A percentile compares a stretch with the other conserved stretches of the same genome.
Evolutionary conservation across 2,329 filamentous ascomycete genomes (phyloP).

Genomic region (Phaeosphaeriaceae sp.): DNA sequence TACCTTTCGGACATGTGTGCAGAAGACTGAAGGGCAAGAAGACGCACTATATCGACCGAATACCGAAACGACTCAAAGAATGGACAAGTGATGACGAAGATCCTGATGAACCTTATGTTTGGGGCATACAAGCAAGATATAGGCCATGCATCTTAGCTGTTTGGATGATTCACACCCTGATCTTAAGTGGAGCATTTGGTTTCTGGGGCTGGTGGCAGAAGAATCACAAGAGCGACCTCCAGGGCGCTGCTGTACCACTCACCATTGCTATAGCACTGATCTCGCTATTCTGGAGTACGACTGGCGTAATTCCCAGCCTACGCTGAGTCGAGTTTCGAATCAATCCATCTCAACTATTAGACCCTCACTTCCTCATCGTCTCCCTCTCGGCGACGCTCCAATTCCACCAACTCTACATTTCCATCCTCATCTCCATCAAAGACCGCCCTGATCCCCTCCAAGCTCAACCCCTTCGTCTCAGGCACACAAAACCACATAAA

Average conservation of each 20-base stretch:
- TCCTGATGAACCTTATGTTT: neutral
- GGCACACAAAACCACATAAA: constrained; percentile 22
- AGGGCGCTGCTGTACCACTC: constrained; percentile 3
- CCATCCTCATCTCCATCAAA: constrained; percentile 15
- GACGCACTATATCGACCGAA: neutral
- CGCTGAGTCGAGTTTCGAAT: neutral
- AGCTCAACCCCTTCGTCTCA: constrained; percentile 23
- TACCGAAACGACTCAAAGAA: constrained; percentile 6
- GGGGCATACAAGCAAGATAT: constrained; percentile 8
- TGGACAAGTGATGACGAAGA: neutral
- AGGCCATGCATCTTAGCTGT: neutral
- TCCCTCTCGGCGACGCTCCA: neutral
- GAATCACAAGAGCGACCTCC: constrained; percentile 1
- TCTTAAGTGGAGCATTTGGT: neutral
- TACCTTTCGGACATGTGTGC: constrained; percentile 2
- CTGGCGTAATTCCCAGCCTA: constrained; percentile 1
- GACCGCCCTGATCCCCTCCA: constrained; percentile 20
- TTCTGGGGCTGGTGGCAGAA: constrained; percentile 5
- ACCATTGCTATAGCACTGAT: constrained; percentile 2
- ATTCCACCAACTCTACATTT: neutral
- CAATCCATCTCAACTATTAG: neutral
- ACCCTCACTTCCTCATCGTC: neutral
- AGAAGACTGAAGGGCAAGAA: neutral
- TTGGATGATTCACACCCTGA: constrained; percentile 2
- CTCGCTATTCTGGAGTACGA: constrained; percentile 5